Evolutionary conservation across 148 eudicot genomes (phyloP).

Genomic region (Chenopodium album): DNA sequence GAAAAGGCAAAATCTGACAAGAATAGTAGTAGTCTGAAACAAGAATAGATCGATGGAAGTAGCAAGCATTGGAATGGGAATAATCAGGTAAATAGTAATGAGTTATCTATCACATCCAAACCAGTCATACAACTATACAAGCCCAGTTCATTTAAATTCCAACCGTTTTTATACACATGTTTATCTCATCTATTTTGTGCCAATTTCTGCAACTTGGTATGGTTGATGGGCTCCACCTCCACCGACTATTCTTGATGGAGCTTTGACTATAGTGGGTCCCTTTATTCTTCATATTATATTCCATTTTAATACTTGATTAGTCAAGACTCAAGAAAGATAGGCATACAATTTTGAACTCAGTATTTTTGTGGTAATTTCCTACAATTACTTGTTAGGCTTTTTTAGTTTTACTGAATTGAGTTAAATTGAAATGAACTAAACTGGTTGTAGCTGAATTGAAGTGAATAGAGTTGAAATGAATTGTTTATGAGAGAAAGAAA

Average conservation of each 20-base stretch:
- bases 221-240: slow-evolving; percentile 6
- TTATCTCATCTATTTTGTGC: neutral
- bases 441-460: too few relatives aligned
- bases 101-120: neutral
- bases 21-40: neutral
- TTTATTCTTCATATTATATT: too few relatives aligned
- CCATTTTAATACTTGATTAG: neutral
- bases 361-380: too few relatives aligned
- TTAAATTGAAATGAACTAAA: too few relatives aligned
- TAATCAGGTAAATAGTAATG: too few relatives aligned
- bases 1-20: neutral
- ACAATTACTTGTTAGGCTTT: too few relatives aligned
- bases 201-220: neutral
- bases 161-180: neutral
- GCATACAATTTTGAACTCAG: too few relatives aligned
- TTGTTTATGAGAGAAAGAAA: too few relatives aligned
- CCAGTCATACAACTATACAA: neutral
- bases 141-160: neutral
- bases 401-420: too few relatives aligned
- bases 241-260: slow-evolving; percentile 1
- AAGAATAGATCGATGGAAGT: neutral
- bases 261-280: slow-evolving; percentile 21
- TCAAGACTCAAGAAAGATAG: too few relatives aligned
- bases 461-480: too few relatives aligned
- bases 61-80: neutral